These are phyloP conservation scores for Echium plantagineum DNA, from an alignment of 257 asterid genomes.

Conservation along the genomic window DNA sequence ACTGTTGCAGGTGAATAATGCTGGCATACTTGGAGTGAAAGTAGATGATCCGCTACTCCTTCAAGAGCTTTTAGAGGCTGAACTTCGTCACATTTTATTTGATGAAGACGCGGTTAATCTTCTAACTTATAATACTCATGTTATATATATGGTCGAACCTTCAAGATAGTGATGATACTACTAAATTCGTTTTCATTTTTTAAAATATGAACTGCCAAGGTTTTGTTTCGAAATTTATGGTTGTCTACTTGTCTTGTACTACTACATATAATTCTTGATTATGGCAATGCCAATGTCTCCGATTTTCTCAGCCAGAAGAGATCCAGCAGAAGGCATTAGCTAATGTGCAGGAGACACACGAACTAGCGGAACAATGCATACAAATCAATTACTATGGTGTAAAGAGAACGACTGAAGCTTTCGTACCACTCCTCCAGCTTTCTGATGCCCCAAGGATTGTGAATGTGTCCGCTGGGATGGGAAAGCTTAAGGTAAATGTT, in stretches of 20 bases:
- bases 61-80: not conserved
- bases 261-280: too few relatives aligned
- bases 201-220: too few relatives aligned
- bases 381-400: slow-evolving; percentile 50
- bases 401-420: slow-evolving; percentile 37
- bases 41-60: slow-evolving; percentile 12
- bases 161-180: too few relatives aligned
- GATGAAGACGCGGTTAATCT: too few relatives aligned
- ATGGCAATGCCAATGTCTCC: not conserved
- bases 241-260: too few relatives aligned
- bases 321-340: slow-evolving; percentile 18
- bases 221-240: too few relatives aligned
- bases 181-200: too few relatives aligned
- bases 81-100: not conserved
- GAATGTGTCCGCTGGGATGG: slow-evolving; percentile 33
- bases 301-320: slow-evolving; percentile 16
- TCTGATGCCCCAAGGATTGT: slow-evolving; percentile 56
- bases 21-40: slow-evolving; percentile 34
- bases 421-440: slow-evolving; percentile 40
- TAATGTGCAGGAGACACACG: slow-evolving; percentile 20
- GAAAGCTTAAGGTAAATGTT: slow-evolving; percentile 18
- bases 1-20: slow-evolving; percentile 50
- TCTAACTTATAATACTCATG: too few relatives aligned
- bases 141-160: too few relatives aligned
- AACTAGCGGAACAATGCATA: slow-evolving; percentile 27